Conservation (phyloP, 768 basidiomycete species). For the Leccinellum albellum region DNA sequence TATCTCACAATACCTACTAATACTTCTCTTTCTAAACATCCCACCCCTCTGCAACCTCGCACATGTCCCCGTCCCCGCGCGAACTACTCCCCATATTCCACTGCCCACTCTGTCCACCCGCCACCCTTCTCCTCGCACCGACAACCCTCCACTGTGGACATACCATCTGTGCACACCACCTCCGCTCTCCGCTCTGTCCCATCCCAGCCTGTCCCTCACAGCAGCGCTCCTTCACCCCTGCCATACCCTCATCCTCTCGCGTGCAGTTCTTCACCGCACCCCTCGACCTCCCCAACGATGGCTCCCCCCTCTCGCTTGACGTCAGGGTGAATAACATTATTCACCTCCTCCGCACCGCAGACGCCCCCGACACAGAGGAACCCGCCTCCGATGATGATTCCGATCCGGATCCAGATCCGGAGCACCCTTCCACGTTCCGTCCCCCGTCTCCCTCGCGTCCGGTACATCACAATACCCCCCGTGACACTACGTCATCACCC, state of each 20-base stretch:
- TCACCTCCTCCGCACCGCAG: constrained; percentile 35
- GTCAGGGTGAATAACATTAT: constrained; percentile 58
- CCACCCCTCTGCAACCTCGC: background rate
- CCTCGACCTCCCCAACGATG: background rate
- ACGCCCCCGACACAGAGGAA: too few relatives aligned
- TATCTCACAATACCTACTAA: constrained; percentile 5
- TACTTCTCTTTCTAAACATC: background rate
- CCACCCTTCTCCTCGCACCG: constrained; percentile 39
- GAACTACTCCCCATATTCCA: constrained; percentile 39
- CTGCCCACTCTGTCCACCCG: constrained; percentile 52
- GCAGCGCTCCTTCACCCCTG: constrained; percentile 21
- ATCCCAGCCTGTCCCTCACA: constrained; percentile 33
- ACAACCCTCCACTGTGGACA: constrained; percentile 79
- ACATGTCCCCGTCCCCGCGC: constrained; percentile 22
- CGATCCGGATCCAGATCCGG: constrained; percentile 22
- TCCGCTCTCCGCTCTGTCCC: constrained; percentile 32
- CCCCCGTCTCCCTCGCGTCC: constrained; percentile 5
- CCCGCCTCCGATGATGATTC: constrained; percentile 34
- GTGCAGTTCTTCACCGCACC: constrained; percentile 36
- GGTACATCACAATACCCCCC: constrained; percentile 26
- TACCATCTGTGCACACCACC: constrained; percentile 65
- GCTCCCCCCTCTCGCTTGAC: constrained; percentile 34
- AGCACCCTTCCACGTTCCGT: constrained; percentile 20
- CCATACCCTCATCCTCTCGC: constrained; percentile 40
- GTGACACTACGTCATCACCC: constrained; percentile 28